phyloP scores from a whole-genome alignment of 2,329 filamentous ascomycete species.

The Rhynchosporium secalis region DNA sequence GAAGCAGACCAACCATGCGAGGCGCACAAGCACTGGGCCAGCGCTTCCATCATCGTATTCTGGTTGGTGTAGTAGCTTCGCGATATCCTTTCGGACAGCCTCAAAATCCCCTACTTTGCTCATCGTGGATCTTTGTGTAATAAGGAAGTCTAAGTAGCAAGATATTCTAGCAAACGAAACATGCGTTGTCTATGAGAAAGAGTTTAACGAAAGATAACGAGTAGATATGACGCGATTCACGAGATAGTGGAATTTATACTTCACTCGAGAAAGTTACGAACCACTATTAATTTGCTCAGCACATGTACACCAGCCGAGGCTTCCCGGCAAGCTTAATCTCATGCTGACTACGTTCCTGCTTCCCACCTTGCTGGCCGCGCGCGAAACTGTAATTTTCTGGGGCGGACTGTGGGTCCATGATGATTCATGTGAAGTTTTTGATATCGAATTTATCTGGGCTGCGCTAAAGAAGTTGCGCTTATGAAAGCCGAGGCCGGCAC shows the following conservation, averaged over 20 bases:
- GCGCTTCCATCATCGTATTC: slow-evolving; percentile 66
- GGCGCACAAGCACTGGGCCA: slow-evolving; percentile 62
- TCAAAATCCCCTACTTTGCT: slow-evolving; percentile 64
- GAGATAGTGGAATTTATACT: slow-evolving; percentile 7
- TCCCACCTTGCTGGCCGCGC: slow-evolving; percentile 23
- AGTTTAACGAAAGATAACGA: slow-evolving; percentile 5
- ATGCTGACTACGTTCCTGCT: background rate
- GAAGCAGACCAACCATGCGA: slow-evolving; percentile 54
- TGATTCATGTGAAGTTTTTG: slow-evolving; percentile 25
- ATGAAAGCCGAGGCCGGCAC: slow-evolving; percentile 11
- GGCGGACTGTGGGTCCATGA: slow-evolving; percentile 21
- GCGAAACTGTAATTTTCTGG: slow-evolving; percentile 16
- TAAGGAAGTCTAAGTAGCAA: background rate
- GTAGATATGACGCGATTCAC: slow-evolving; percentile 7
- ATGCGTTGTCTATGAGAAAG: slow-evolving; percentile 21
- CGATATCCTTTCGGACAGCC: slow-evolving; percentile 55
- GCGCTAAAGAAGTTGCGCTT: background rate
- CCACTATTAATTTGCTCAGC: background rate
- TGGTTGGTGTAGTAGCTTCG: slow-evolving; percentile 56
- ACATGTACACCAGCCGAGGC: slow-evolving; percentile 31
- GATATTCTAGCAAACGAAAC: slow-evolving; percentile 14
- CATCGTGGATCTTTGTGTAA: slow-evolving; percentile 27
- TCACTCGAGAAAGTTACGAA: slow-evolving; percentile 23
- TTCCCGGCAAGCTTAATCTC: slow-evolving; percentile 23
- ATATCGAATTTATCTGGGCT: slow-evolving; percentile 5